These are phyloP conservation scores for Domatiomyces globalis DNA, from an alignment of 2,329 filamentous ascomycete species.

Conservation along the genomic window DNA sequence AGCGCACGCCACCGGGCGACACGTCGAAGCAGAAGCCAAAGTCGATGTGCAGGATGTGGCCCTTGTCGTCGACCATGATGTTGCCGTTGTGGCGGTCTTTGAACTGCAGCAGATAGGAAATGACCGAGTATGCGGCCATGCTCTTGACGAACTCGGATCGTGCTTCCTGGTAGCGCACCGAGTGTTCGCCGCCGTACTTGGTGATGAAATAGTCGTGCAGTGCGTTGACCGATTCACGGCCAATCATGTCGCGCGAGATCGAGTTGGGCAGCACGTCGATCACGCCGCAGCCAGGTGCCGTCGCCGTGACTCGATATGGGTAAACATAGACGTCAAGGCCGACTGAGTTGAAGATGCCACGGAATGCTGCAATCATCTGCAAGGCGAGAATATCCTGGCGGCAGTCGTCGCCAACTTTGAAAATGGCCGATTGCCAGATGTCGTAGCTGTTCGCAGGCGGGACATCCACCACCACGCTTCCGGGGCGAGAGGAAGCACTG, in stretches of 20 bases:
- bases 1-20: conserved; percentile 88
- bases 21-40: conserved; percentile 99
- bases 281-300: conserved; percentile 90
- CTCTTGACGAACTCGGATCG: conserved; percentile 97
- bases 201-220: conserved; percentile 97
- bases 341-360: conserved; percentile 88
- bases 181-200: conserved; percentile 95
- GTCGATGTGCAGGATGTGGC: conserved; percentile 96
- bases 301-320: conserved; percentile 92
- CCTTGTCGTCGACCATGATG: conserved; percentile 97
- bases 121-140: conserved; percentile 97
- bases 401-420: conserved; percentile 98
- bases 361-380: conserved; percentile 95
- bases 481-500: neutral
- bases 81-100: conserved; percentile 99
- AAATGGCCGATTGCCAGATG: conserved; percentile 98
- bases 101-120: conserved; percentile 93
- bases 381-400: conserved; percentile 91
- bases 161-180: conserved; percentile 84
- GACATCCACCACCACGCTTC: conserved; percentile 1
- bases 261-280: conserved; percentile 97
- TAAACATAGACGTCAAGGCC: conserved; percentile 95
- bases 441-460: conserved; percentile 48
- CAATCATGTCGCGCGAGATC: conserved; percentile 96
- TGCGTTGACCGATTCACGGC: conserved; percentile 92